Percentiles rank a stretch among this genome's conserved stretches.
Evolutionary conservation across 352 stramenopile species (phyloP).

Genomic region (Phytophthora cryptogea): DNA sequence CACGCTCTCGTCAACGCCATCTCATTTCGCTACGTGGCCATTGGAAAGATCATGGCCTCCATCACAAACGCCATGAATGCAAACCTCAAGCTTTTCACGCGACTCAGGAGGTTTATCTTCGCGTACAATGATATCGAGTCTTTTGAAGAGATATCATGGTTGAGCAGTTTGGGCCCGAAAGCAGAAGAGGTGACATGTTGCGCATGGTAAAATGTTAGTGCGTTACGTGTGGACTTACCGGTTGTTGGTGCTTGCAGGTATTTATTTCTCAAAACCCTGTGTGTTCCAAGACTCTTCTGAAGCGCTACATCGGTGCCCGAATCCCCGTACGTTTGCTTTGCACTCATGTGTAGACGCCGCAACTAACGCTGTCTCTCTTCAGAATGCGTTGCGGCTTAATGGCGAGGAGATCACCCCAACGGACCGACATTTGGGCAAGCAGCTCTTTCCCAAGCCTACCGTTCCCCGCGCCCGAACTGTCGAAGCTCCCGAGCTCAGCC

Average conservation of each 20-base stretch:
- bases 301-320: conserved; percentile 50
- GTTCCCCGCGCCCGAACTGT: conserved; percentile 4
- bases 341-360: background rate
- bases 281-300: conserved; percentile 56
- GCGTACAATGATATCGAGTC: conserved; percentile 66
- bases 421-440: conserved; percentile 51
- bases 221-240: background rate
- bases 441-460: conserved; percentile 57
- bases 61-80: conserved; percentile 34
- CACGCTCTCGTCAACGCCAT: conserved; percentile 63
- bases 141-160: conserved; percentile 71
- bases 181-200: conserved; percentile 59
- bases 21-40: conserved; percentile 62
- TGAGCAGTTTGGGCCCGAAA: conserved; percentile 51
- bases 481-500: conserved; percentile 14
- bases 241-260: conserved; percentile 34
- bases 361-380: background rate
- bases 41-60: conserved; percentile 46
- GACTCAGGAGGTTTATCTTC: conserved; percentile 62
- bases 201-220: background rate
- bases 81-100: conserved; percentile 67
- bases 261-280: conserved; percentile 70
- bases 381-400: conserved; percentile 72
- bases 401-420: conserved; percentile 57
- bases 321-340: conserved; percentile 44